phyloP scores from a whole-genome alignment of 2,329 filamentous ascomycete genomes.

The Aspergillus vadensis region DNA sequence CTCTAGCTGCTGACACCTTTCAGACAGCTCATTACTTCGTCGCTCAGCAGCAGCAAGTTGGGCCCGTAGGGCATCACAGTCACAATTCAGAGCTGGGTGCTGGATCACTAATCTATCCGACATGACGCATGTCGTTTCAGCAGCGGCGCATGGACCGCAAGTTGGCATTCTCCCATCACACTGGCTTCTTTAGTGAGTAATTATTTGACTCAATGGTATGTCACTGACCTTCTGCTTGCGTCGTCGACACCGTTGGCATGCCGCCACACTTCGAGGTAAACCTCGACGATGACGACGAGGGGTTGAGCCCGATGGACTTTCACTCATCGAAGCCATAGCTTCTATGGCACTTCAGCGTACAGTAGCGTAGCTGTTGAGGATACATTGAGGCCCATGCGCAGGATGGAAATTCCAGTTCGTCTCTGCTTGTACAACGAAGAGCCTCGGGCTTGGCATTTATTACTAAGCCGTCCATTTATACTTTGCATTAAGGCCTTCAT shows the following conservation, averaged over 20 bases:
- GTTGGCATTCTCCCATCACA: constrained; percentile 10
- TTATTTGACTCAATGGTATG: background rate
- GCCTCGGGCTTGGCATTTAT: too few relatives aligned
- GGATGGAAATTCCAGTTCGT: too few relatives aligned
- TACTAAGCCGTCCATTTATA: too few relatives aligned
- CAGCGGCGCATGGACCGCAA: constrained; percentile 3
- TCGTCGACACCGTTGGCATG: constrained; percentile 24
- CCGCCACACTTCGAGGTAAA: constrained; percentile 29
- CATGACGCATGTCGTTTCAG: constrained; percentile 4
- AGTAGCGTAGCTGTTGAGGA: too few relatives aligned
- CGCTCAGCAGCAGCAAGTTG: background rate
- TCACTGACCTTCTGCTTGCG: constrained; percentile 13
- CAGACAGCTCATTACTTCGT: constrained; percentile 2
- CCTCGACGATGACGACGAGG: constrained; percentile 17
- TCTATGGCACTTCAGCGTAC: too few relatives aligned
- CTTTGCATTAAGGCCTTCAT: too few relatives aligned
- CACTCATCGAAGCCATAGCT: background rate
- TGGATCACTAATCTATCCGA: constrained; percentile 6
- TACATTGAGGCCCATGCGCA: too few relatives aligned
- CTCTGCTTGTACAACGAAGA: too few relatives aligned
- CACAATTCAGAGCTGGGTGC: background rate
- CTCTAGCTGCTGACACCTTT: constrained; percentile 1
- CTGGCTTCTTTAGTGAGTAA: background rate
- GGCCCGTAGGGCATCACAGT: constrained; percentile 2
- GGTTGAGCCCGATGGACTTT: background rate